These are phyloP conservation scores for Ogataea hybrid DNA, from an alignment of 1,139 yeast genomes.

Conservation along the genomic window DNA sequence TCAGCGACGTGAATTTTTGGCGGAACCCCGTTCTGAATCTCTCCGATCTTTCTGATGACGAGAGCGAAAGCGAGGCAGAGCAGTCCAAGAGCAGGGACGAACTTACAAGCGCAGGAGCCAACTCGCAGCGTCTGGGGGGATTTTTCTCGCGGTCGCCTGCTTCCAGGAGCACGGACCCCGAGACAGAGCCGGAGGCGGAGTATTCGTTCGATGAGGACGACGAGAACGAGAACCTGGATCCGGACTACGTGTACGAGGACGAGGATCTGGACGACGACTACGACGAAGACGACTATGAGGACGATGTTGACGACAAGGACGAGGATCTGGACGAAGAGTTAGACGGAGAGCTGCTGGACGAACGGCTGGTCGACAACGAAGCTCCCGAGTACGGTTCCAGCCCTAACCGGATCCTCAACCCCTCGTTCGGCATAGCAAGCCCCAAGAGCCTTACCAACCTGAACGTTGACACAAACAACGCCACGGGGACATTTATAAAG, in stretches of 20 bases:
- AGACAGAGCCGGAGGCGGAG: background rate
- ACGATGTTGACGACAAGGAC: slow-evolving; percentile 30
- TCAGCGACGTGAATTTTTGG: slow-evolving; percentile 91
- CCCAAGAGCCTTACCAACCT: slow-evolving; percentile 13
- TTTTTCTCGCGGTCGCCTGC: slow-evolving; percentile 28
- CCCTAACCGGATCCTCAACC: slow-evolving; percentile 4
- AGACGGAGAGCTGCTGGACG: slow-evolving; percentile 29
- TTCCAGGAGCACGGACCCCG: slow-evolving; percentile 3
- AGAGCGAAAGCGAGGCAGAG: slow-evolving; percentile 21
- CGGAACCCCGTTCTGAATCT: slow-evolving; percentile 72
- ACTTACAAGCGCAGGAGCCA: slow-evolving; percentile 8
- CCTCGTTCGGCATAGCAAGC: slow-evolving; percentile 16
- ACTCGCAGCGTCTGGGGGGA: slow-evolving; percentile 21
- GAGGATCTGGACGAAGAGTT: slow-evolving; percentile 30
- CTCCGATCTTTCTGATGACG: slow-evolving; percentile 53
- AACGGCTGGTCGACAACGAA: slow-evolving; percentile 19
- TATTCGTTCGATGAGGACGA: slow-evolving; percentile 30
- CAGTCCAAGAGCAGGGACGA: background rate
- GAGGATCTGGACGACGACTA: slow-evolving; percentile 15
- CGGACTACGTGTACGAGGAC: slow-evolving; percentile 33
- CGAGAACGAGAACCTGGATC: slow-evolving; percentile 31
- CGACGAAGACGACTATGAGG: slow-evolving; percentile 14
- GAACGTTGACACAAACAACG: slow-evolving; percentile 20
- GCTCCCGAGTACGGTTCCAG: slow-evolving; percentile 8
- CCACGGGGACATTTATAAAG: slow-evolving; percentile 21